Evolutionary conservation across 2,329 filamentous ascomycete species (phyloP).

Genomic region (Botrytis hyacinthi): DNA sequence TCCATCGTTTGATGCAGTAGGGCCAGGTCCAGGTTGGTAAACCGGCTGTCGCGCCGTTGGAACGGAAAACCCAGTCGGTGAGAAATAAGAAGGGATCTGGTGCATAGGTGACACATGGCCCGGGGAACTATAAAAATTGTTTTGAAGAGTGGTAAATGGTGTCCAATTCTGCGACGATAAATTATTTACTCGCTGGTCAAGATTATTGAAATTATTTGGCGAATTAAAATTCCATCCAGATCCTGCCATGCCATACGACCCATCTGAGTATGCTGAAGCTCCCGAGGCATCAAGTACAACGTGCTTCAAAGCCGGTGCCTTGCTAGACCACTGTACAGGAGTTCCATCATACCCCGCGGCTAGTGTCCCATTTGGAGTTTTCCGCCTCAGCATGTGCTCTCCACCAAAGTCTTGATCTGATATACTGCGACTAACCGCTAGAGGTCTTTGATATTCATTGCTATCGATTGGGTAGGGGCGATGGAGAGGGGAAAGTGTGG

Average conservation of each 20-base stretch:
- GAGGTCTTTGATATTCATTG: slow-evolving; percentile 25
- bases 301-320: slow-evolving; percentile 78
- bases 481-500: slow-evolving; percentile 28
- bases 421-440: slow-evolving; percentile 19
- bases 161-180: slow-evolving; percentile 9
- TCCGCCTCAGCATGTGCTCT: slow-evolving; percentile 74
- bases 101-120: slow-evolving; percentile 31
- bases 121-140: slow-evolving; percentile 30
- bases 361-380: slow-evolving; percentile 92
- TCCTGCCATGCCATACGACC: slow-evolving; percentile 16
- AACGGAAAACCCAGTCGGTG: slow-evolving; percentile 47
- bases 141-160: slow-evolving; percentile 27
- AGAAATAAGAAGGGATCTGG: slow-evolving; percentile 31
- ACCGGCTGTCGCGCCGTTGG: slow-evolving; percentile 59
- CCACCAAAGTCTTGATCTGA: slow-evolving; percentile 46
- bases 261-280: slow-evolving; percentile 22
- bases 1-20: slow-evolving; percentile 56
- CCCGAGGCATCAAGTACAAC: slow-evolving; percentile 64
- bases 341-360: slow-evolving; percentile 89
- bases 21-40: slow-evolving; percentile 55
- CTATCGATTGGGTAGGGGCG: slow-evolving; percentile 35
- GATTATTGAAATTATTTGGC: slow-evolving; percentile 23
- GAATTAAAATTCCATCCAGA: slow-evolving; percentile 7
- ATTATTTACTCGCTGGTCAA: slow-evolving; percentile 21
- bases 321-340: slow-evolving; percentile 67